Conservation (phyloP, 768 basidiomycete genomes). For the Pleurotus djamor region DNA sequence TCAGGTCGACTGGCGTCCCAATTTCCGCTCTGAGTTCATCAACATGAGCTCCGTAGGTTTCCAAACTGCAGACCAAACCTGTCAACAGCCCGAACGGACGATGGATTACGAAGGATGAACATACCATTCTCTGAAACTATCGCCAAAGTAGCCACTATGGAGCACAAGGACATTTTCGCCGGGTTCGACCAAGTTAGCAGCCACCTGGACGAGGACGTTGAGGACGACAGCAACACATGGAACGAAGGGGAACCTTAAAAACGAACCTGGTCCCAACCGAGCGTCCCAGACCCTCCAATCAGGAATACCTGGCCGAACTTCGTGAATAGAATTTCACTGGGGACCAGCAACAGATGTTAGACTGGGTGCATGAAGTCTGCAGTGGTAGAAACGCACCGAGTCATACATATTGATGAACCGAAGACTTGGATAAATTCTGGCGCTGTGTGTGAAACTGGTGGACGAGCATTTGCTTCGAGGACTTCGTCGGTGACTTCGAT, state of each 20-base stretch:
- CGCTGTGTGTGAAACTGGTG: constrained; percentile 79
- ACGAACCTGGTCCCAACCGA: constrained; percentile 85
- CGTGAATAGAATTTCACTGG: constrained; percentile 67
- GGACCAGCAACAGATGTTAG: neutral
- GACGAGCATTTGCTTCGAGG: constrained; percentile 79
- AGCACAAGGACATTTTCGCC: constrained; percentile 75
- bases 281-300: constrained; percentile 83
- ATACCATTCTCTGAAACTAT: constrained; percentile 78
- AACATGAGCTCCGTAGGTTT: constrained; percentile 79
- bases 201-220: constrained; percentile 45
- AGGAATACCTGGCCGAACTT: constrained; percentile 74
- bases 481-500: constrained; percentile 47
- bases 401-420: constrained; percentile 75
- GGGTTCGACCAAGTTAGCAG: constrained; percentile 76
- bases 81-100: neutral
- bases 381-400: constrained; percentile 36
- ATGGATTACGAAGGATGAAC: constrained; percentile 14
- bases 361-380: neutral
- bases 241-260: neutral
- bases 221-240: neutral
- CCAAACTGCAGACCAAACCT: constrained; percentile 41
- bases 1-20: constrained; percentile 56
- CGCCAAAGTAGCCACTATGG: constrained; percentile 90
- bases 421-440: constrained; percentile 80
- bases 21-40: constrained; percentile 69